These are phyloP conservation scores for Oleoguttula mirabilis DNA, from an alignment of 495 filamentous ascomycete species.

Conservation along the genomic window DNA sequence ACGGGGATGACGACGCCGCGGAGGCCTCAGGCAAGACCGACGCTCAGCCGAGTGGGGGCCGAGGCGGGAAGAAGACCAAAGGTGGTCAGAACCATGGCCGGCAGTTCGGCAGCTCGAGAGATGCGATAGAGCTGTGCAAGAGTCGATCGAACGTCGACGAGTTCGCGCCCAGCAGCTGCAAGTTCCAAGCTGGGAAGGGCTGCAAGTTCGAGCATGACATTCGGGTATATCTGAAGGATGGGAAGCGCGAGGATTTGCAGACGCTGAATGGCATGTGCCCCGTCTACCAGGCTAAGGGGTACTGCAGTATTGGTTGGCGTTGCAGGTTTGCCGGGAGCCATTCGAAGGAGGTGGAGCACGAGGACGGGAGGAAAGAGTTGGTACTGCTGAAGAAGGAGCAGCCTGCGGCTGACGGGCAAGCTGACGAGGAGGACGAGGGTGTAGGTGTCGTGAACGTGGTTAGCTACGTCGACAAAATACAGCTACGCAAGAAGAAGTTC, in stretches of 20 bases:
- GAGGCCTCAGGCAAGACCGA: conserved; percentile 27
- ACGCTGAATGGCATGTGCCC: conserved; percentile 69
- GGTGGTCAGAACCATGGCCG: conserved; percentile 75
- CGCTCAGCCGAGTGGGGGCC: conserved; percentile 13
- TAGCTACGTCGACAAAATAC: conserved; percentile 49
- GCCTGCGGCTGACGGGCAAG: conserved; percentile 25
- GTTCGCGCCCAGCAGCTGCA: conserved; percentile 61
- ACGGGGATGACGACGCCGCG: conserved; percentile 29
- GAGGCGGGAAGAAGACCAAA: conserved; percentile 45
- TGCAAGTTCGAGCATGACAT: conserved; percentile 75
- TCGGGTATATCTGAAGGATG: conserved; percentile 69
- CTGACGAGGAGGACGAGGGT: conserved; percentile 30
- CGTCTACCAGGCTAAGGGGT: conserved; percentile 60
- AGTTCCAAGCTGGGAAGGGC: conserved; percentile 58
- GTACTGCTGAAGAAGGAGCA: conserved; percentile 48
- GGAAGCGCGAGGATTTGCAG: conserved; percentile 64
- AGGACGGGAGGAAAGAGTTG: conserved; percentile 72
- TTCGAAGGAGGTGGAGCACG: conserved; percentile 56
- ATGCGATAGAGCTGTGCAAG: conserved; percentile 66
- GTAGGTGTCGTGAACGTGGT: conserved; percentile 66
- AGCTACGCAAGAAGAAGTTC: conserved; percentile 54
- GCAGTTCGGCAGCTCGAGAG: conserved; percentile 69
- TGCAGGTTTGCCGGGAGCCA: conserved; percentile 81
- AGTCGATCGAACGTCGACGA: conserved; percentile 54
- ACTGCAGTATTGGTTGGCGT: conserved; percentile 76